These are phyloP conservation scores for Fusarium graminum DNA, from an alignment of 2,329 filamentous ascomycete genomes.

Conservation along the genomic window DNA sequence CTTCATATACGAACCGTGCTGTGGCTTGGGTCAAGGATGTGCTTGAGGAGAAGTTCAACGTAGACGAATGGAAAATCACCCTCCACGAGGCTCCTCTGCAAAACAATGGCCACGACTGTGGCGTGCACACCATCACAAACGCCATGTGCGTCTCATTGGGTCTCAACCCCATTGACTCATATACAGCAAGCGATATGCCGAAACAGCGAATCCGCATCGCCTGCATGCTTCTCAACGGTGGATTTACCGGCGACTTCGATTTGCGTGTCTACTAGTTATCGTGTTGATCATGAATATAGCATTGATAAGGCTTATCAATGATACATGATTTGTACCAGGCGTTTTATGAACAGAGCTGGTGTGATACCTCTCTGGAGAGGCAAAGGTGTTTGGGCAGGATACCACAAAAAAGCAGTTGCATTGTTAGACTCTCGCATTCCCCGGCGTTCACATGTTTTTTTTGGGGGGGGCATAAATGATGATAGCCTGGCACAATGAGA, in stretches of 20 bases:
- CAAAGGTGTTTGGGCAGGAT: constrained; percentile 44
- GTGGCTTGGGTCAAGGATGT: constrained; percentile 70
- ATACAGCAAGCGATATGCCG: constrained; percentile 67
- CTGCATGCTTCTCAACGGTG: constrained; percentile 74
- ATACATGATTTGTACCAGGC: constrained; percentile 34
- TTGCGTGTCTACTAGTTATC: constrained; percentile 55
- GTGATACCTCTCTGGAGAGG: constrained; percentile 16
- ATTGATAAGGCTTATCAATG: neutral
- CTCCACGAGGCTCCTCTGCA: constrained; percentile 68
- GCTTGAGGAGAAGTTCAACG: constrained; percentile 65
- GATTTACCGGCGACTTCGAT: constrained; percentile 72
- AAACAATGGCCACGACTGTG: constrained; percentile 78
- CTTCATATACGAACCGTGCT: constrained; percentile 57
- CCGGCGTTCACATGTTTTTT: constrained; percentile 11
- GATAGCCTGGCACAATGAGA: neutral
- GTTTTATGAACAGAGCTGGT: constrained; percentile 36
- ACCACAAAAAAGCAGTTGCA: constrained; percentile 40
- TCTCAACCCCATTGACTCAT: constrained; percentile 63
- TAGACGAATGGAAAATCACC: constrained; percentile 70
- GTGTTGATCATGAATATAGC: constrained; percentile 6
- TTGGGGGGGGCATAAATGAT: neutral
- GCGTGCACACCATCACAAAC: constrained; percentile 82
- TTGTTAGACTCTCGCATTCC: constrained; percentile 18
- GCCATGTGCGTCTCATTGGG: constrained; percentile 72
- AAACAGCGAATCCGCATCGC: constrained; percentile 73